Base-by-base conservation (phyloP, 2,329 filamentous ascomycete species). In the Atkinsonella hypoxylon region DNA sequence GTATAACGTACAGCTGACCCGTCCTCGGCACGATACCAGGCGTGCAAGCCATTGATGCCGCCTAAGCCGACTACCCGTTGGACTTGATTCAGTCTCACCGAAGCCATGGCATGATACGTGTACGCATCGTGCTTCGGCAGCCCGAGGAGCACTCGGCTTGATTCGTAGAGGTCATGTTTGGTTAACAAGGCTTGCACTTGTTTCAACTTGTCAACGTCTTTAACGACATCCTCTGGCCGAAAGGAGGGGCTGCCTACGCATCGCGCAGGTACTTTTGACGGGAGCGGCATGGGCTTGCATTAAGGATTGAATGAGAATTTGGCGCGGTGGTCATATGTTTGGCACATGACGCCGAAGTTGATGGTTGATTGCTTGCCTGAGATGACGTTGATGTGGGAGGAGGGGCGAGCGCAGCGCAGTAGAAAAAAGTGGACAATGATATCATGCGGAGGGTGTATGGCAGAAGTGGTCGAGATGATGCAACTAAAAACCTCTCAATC, bases 21-120 rank as follows among this genome's bases (percentile, higher is more conserved):
- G 51, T 70, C 65, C 5, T 64, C 63, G 44, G 59, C 58, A 39
- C 65, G 67, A 58, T 78, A 77, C 75, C 75, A 78, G 15, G 62
- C 60, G 51, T 77, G 74, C 50, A 78, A 58, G 13, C 69, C 70
- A 50, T 76, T 75, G 47, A 59, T 66, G 45, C 59, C 62, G 41
- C 74, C 74, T 13, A 73, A 60, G 2, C 59, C 59, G 40, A 78
- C 64, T 32, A 69, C 61, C n/a, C 65, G 67, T 59, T 78, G 75
- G 2, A 71, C 74, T 57, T 77, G 66, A 32, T 64, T 64, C 32
- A 78, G 66, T 45, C 66, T 72, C 47, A 78, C 72, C 55, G 71
- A 73, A 40, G 69, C 68, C 52, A 73, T 70, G 54, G 75, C 75
- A 61, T 77, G 73, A 60, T 78, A 78, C 45, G 70, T 70, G 57